Evolutionary conservation across 148 eudicot genomes (phyloP).

Genomic region (Diospyros lotus): DNA sequence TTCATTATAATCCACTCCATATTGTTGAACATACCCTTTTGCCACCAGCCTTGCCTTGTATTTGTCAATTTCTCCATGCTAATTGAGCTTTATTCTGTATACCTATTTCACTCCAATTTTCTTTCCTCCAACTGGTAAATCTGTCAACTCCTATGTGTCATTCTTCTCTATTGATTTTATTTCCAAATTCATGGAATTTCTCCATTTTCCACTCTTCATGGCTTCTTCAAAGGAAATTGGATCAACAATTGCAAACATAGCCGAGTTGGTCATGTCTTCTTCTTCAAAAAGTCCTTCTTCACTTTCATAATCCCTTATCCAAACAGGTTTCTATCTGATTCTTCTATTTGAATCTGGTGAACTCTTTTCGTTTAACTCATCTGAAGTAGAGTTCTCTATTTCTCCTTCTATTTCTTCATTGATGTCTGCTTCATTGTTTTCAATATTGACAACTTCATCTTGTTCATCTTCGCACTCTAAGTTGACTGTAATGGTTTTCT

Average conservation of each 20-base stretch:
- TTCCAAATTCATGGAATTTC: not conserved
- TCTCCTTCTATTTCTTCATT: not conserved
- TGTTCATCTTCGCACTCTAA: not conserved
- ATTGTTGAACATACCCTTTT: too few species aligned
- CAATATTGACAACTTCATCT: not conserved
- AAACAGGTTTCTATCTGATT: not conserved
- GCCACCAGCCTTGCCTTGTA: too few species aligned
- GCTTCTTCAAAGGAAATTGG: not conserved
- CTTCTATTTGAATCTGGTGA: not conserved
- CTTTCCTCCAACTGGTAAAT: too few species aligned
- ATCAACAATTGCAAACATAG: not conserved
- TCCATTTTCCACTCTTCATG: not conserved
- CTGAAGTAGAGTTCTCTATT: not conserved
- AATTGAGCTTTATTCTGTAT: too few species aligned
- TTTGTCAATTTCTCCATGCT: too few species aligned
- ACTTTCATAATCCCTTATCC: not conserved
- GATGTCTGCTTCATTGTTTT: not conserved
- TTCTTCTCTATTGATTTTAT: not conserved
- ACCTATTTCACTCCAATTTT: too few species aligned
- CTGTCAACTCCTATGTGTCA: too few species aligned
- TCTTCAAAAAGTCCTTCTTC: slow-evolving; percentile 5
- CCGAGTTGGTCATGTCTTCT: not conserved
- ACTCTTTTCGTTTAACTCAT: not conserved
- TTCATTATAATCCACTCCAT: too few species aligned
- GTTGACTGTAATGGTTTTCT: not conserved